Conservation (phyloP, 352 stramenopile genomes). For the Plasmopara viticola region DNA sequence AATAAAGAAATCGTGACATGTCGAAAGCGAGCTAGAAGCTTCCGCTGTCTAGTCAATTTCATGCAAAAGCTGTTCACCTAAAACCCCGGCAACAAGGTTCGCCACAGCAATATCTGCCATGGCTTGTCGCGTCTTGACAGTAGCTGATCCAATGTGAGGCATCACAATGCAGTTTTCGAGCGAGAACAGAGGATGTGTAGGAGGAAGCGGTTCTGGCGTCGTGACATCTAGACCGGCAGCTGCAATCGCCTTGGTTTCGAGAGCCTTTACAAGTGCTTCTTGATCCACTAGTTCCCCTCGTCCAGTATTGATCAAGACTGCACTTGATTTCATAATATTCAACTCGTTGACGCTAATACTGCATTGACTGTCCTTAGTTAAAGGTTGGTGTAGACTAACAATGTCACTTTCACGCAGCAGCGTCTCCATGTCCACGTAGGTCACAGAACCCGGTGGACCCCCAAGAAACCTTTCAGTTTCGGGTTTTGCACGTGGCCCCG, state of each 20-base stretch:
- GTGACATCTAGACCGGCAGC: conserved; percentile 83
- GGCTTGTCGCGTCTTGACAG: conserved; percentile 59
- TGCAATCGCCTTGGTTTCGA: conserved; percentile 39
- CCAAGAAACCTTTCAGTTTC: conserved; percentile 30
- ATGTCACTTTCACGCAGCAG: conserved; percentile 80
- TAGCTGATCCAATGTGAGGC: conserved; percentile 49
- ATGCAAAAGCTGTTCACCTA: conserved; percentile 36
- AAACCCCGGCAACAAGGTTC: conserved; percentile 54
- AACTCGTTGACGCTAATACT: conserved; percentile 74
- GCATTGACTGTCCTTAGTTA: conserved; percentile 63
- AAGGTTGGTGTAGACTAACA: conserved; percentile 79
- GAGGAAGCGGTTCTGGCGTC: conserved; percentile 83
- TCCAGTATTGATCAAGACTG: conserved; percentile 91
- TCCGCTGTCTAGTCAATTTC: conserved; percentile 24
- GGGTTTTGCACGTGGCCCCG: conserved; percentile 57
- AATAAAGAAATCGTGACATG: too few relatives aligned
- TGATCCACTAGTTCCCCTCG: conserved; percentile 89
- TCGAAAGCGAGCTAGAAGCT: background rate
- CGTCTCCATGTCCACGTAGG: conserved; percentile 74
- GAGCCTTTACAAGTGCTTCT: conserved; percentile 48
- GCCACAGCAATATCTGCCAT: conserved; percentile 71
- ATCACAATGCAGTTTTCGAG: conserved; percentile 63
- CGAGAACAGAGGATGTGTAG: conserved; percentile 61
- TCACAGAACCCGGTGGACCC: conserved; percentile 26
- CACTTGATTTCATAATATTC: conserved; percentile 69